phyloP scores from a whole-genome alignment of 2,329 filamentous ascomycete genomes.

The Onygenales sp. region DNA sequence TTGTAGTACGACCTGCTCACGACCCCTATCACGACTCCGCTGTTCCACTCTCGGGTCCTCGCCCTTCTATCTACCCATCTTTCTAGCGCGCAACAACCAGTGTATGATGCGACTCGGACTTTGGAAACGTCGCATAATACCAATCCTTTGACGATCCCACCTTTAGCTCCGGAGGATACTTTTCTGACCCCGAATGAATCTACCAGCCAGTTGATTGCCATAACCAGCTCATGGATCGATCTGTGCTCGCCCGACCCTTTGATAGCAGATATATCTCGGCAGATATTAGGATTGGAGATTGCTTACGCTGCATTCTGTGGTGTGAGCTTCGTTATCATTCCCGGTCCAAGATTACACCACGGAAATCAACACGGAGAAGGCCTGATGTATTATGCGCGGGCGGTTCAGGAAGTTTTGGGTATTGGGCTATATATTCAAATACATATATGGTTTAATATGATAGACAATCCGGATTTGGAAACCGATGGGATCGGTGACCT shows the following conservation, averaged over 20 bases:
- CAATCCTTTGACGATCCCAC: slow-evolving; percentile 29
- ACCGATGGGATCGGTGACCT: slow-evolving; percentile 35
- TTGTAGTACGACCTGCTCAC: slow-evolving; percentile 58
- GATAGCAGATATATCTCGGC: slow-evolving; percentile 76
- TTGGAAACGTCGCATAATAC: slow-evolving; percentile 32
- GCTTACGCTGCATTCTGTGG: slow-evolving; percentile 96
- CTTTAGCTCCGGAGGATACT: slow-evolving; percentile 34
- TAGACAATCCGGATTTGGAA: slow-evolving; percentile 56
- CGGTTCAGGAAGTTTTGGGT: slow-evolving; percentile 68
- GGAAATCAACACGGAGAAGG: slow-evolving; percentile 40
- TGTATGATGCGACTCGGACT: slow-evolving; percentile 27
- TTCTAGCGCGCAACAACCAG: slow-evolving; percentile 30
- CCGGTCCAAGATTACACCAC: slow-evolving; percentile 61
- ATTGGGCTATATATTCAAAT: slow-evolving; percentile 69
- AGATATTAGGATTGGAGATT: slow-evolving; percentile 82
- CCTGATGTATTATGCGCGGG: slow-evolving; percentile 68
- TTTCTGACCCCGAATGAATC: slow-evolving; percentile 75
- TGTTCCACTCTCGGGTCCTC: slow-evolving; percentile 51
- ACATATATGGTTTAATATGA: slow-evolving; percentile 75
- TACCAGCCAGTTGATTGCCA: slow-evolving; percentile 65
- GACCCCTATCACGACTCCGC: slow-evolving; percentile 49
- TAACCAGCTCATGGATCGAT: slow-evolving; percentile 88
- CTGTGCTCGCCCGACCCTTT: slow-evolving; percentile 72
- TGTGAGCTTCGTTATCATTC: slow-evolving; percentile 69
- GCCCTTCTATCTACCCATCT: slow-evolving; percentile 43